Evolutionary conservation across 306 rosid genomes (phyloP), one percentile per base, ranked within the genome.

Genomic region (Casuarina cunninghamiana): DNA sequence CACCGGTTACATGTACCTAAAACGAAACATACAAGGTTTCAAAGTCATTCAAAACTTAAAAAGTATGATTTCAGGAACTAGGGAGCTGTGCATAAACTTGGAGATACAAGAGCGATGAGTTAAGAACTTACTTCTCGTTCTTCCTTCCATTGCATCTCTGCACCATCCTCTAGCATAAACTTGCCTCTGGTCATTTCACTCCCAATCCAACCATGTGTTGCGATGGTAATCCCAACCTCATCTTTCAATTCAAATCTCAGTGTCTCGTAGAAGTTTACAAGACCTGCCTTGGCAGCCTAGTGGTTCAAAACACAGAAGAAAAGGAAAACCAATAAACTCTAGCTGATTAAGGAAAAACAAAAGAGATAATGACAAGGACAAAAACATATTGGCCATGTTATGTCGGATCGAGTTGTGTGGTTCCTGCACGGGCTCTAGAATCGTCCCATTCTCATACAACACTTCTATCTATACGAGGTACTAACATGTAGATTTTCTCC

Each of bases 141-240:
- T 84, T 89, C 97, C 75, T 90, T 94, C 90, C 98, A 88, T 66
- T 91, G 97, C 96, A 94, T 91, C 42, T 90, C 97, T 0, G 94
- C 93, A 44, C 94, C 98, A 43, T 89, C 97, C 77, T 91, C 97
- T 5, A 90, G 72, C 94, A 90, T 89, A 87, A 94, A 91, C 82
- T 88, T 94, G 74, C 97, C 98, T 49, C 93, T 74, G 0, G 90
- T 85, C 88, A 94, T 86, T 76, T 91, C 96, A 44, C 93, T 83
- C 15, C 93, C 94, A 67, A 94, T 87, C 93, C 96, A 88, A 75
- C 98, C 94, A 61, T 91, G 97, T 6, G 97, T 87, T 41, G 97
- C 97, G 70, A 91, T 90, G 2, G 97, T 94, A 80, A 94, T 81
- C 67, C 93, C 93, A 7, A 90, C 88, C 57, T 91, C 93, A 3